phyloP scores from a whole-genome alignment of 805 yeast genomes.

The Wickerhamomyces chaumierensis region DNA sequence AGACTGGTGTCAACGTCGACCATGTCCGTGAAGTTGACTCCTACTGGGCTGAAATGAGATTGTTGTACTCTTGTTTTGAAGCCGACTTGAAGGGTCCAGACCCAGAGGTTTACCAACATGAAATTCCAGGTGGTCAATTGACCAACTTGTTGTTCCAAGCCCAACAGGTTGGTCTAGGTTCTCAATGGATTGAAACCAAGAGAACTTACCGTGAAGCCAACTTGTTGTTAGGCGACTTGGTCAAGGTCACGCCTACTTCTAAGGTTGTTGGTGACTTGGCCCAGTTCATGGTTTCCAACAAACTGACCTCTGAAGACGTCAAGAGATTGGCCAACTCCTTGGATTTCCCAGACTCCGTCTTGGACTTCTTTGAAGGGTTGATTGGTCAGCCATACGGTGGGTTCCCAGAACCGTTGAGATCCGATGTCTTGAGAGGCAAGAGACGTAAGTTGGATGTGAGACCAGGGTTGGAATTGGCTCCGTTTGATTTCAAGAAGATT shows the following conservation, averaged over 20 bases:
- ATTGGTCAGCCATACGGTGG: conserved; percentile 99
- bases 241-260: conserved; percentile 98
- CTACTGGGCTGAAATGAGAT: conserved; percentile 98
- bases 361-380: conserved; percentile 97
- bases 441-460: conserved; percentile 80
- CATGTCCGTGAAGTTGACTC: conserved; percentile 77
- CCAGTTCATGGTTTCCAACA: conserved; percentile 98
- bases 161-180: conserved; percentile 95
- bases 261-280: conserved; percentile 99
- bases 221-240: conserved; percentile 85
- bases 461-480: conserved; percentile 86
- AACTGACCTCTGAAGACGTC: conserved; percentile 77
- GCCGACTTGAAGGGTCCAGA: conserved; percentile 99
- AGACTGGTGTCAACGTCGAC: conserved; percentile 57
- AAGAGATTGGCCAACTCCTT: conserved; percentile 75
- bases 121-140: conserved; percentile 99
- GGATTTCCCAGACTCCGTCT: conserved; percentile 97
- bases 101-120: conserved; percentile 97
- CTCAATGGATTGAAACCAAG: conserved; percentile 94
- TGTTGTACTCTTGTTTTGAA: conserved; percentile 92
- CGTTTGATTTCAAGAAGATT: conserved; percentile 66
- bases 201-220: conserved; percentile 90
- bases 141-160: conserved; percentile 98
- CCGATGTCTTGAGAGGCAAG: conserved; percentile 83
- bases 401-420: conserved; percentile 97